Base-by-base conservation (phyloP, 192 early-diverging fungal species). In the Coemansia nantahalensis region DNA sequence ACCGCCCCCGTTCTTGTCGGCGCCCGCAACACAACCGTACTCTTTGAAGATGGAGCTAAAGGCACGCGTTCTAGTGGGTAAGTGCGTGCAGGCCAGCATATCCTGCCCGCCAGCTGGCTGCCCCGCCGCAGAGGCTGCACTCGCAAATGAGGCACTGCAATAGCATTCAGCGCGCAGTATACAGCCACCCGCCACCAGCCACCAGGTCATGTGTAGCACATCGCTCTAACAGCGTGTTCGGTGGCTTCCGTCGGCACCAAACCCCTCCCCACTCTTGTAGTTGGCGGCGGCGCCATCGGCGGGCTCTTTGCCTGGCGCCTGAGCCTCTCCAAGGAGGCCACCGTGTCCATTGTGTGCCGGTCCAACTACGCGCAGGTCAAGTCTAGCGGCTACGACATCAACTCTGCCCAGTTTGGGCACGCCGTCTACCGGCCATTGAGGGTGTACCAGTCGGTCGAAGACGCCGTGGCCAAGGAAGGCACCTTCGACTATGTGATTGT, bases 221-320 rank as follows among this genome's bases (percentile, higher is more conserved):
- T 28, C 26, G 7, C 4, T 28, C 26, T 7, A 28, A 28, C 26
- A 28, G 26, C 26, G 26, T n/a, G n/a, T n/a, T n/a, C n/a, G n/a
- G n/a, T n/a, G n/a, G n/a, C n/a, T n/a, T n/a, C n/a, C n/a, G n/a
- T n/a, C n/a, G n/a, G n/a, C n/a, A n/a, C 26, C 26, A 28, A 28
- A 3, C 4, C 4, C 26, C 26, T 28, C 4, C 26, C 26, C 3
- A 5, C 26, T 32, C 1, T 2, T 58, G 33, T 73, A 73, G 69
- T 74, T 30, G 70, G 70, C 12, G 70, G 70, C 30, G 70, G 70
- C 22, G 70, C 70, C 16, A 62, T 74, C 37, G 70, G 70, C 6
- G 70, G 63, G 11, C 45, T 74, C 10, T 62, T 74, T 15, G 70
- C 59, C 10, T 74, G 70, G 70, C 53, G 70, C 14, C 64, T 75